Conservation (phyloP, 306 rosid species). For the Vicia sativa region DNA sequence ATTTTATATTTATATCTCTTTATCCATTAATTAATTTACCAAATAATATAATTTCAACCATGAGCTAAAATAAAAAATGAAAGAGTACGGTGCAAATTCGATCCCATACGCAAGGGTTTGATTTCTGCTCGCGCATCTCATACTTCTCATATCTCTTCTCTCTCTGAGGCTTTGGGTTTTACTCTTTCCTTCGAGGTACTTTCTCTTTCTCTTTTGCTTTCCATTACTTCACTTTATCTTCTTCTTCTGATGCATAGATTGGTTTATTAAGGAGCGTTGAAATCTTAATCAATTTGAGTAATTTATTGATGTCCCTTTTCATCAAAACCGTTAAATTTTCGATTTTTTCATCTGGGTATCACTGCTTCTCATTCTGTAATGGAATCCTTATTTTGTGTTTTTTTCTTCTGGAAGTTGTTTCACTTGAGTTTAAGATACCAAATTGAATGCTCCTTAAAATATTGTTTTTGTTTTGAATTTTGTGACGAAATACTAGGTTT, state of each 20-base stretch:
- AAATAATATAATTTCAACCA: too few species aligned
- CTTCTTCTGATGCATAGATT: neutral
- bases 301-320: neutral
- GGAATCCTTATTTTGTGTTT: neutral
- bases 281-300: neutral
- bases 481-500: neutral
- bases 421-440: neutral
- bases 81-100: neutral
- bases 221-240: neutral
- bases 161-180: neutral
- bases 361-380: neutral
- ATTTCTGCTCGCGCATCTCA: neutral
- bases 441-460: neutral
- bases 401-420: neutral
- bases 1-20: too few species aligned
- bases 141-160: neutral
- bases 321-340: neutral
- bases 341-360: slow-evolving; percentile 13
- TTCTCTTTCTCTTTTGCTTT: neutral
- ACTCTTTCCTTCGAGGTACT: neutral
- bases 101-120: neutral
- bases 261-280: neutral
- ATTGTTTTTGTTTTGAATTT: neutral
- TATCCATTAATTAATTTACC: too few species aligned
- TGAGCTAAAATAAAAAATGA: neutral